Base-by-base conservation (phyloP, 257 asterid genomes). In the Gardenia jasminoides region DNA sequence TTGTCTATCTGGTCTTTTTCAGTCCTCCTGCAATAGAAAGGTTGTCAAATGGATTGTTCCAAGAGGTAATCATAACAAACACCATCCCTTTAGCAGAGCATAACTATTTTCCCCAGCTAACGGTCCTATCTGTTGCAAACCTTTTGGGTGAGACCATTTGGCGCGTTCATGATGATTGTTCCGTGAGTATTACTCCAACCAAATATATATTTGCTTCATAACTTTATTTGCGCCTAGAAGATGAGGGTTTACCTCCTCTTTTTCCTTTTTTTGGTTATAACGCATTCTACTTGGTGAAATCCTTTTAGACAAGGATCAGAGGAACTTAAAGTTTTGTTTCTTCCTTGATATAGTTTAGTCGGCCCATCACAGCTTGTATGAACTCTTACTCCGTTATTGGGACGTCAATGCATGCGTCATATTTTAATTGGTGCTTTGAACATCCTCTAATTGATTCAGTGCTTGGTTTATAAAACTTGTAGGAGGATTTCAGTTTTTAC, bases 21-120 rank as follows among this genome's bases (percentile, higher is more conserved):
- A 94, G 98, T 80, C 98, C 98, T 78, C 97, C 98, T 10, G 98
- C 97, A 20, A 85, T 94, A 74, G 97, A 94, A 85, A 89, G 98
- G 85, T 83, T 94, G 82, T 94, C 98, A 33, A 86, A 97, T 70
- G 98, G 98, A 71, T 88, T 94, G 52, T 92, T 94, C 84, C 98
- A 94, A 85, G 98, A 94, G 90, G 98, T 94, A 58, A 94, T 94
- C 78, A 80, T 94, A 72, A 94, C 98, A 52, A 94, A 94, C 88
- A 94, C 98, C 78, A 92, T 94, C 74, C 98, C 98, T 10, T 89
- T 94, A 74, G 85, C 93, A 33, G 98, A 94, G 82, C 85, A 88
- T 78, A 92, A 92, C 89, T 92, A 94, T 77, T 94, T 94, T 67
- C 97, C 97, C 24, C 97, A 94, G 89, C 96, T 94, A 67, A 94